Percentiles rank a stretch among this genome's conserved stretches.
phyloP scores from a whole-genome alignment of 768 basidiomycete species.

The Calocybe cyanea region DNA sequence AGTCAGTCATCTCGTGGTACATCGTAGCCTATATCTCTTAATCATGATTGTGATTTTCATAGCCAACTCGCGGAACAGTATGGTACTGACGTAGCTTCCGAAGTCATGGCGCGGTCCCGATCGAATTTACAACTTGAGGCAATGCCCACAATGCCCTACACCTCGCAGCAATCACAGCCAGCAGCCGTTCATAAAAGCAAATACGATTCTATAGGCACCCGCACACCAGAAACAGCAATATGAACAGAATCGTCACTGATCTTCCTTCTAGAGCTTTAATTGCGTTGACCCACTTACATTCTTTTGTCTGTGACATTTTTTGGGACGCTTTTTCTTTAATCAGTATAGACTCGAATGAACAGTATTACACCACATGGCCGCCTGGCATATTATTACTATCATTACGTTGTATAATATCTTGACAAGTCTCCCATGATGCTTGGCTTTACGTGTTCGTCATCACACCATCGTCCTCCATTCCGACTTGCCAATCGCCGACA shows the following conservation, averaged over 20 bases:
- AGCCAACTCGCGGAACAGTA: conserved; percentile 77
- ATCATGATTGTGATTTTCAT: conserved; percentile 2
- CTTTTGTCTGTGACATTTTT: background rate
- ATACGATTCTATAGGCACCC: conserved; percentile 22
- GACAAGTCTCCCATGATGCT: too few relatives aligned
- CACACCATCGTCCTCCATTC: background rate
- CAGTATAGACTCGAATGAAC: background rate
- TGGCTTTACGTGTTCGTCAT: too few relatives aligned
- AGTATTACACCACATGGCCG: background rate
- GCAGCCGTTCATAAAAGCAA: conserved; percentile 11
- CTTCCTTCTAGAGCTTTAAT: background rate
- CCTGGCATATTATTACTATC: background rate
- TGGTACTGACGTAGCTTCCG: conserved; percentile 58
- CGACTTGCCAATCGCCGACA: background rate
- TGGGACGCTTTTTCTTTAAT: conserved; percentile 5
- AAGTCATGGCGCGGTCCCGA: conserved; percentile 54
- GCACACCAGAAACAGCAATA: conserved; percentile 15
- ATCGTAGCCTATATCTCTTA: background rate
- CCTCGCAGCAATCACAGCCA: conserved; percentile 10
- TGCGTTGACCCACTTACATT: background rate
- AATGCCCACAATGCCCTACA: conserved; percentile 25
- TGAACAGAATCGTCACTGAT: conserved; percentile 2
- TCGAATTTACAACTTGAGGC: conserved; percentile 42
- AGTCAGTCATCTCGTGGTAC: conserved; percentile 36
- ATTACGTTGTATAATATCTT: too few relatives aligned